A percentile compares a stretch with the other conserved stretches of the same genome.
These are phyloP conservation scores for Symbiodinium pilosum DNA, from an alignment of 73 alveolate genomes.

Conservation along the genomic window DNA sequence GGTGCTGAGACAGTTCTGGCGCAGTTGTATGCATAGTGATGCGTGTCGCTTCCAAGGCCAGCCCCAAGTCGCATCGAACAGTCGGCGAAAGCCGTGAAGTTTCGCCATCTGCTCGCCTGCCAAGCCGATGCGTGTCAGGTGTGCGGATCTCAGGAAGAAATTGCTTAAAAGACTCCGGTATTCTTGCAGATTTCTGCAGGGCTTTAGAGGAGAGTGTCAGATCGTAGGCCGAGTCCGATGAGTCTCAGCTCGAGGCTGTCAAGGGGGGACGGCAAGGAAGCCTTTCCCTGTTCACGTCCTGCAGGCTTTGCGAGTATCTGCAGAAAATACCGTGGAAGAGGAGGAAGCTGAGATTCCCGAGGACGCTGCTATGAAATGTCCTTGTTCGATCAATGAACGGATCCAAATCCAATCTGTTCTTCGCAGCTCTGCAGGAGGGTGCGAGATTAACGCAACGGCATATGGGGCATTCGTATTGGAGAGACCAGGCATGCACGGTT, in stretches of 20 bases:
- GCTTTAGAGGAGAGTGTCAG: neutral
- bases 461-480: neutral
- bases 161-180: too few species aligned
- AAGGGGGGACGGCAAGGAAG: neutral
- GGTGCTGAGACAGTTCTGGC: neutral
- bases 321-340: neutral
- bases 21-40: too few species aligned
- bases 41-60: neutral
- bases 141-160: too few species aligned
- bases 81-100: neutral
- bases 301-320: neutral
- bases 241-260: too few species aligned
- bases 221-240: neutral
- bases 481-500: neutral
- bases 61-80: conserved; percentile 8
- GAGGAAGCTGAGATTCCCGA: neutral
- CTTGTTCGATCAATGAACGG: too few species aligned
- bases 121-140: neutral
- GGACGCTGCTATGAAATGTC: neutral
- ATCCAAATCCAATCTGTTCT: too few species aligned
- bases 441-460: too few species aligned
- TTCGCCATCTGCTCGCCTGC: neutral
- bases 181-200: too few species aligned
- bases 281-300: neutral
- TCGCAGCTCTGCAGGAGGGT: neutral